These are phyloP conservation scores for Pistacia integerrima DNA, from an alignment of 345 rosid species.

Conservation along the genomic window DNA sequence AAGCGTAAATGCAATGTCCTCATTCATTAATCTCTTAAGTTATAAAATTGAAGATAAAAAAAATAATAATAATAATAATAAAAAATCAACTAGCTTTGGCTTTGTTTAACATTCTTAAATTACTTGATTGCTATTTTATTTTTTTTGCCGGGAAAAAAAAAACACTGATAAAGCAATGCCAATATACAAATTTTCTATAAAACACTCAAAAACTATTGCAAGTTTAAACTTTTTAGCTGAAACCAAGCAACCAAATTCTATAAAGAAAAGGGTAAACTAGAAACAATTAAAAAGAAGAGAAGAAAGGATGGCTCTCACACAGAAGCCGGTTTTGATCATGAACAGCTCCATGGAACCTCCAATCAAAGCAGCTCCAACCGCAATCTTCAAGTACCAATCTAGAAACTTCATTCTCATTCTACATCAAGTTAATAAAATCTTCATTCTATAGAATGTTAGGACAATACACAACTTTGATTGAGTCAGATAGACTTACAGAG, in stretches of 20 bases:
- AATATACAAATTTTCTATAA: neutral
- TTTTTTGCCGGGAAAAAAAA: too few relatives aligned
- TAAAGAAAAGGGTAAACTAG: neutral
- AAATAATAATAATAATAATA: too few relatives aligned
- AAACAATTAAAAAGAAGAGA: neutral
- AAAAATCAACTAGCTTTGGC: neutral
- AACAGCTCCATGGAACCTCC: constrained; percentile 92
- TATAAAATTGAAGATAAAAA: neutral
- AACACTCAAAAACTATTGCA: neutral
- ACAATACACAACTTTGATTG: neutral
- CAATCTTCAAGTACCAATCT: constrained; percentile 88
- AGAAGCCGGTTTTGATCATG: constrained; percentile 97
- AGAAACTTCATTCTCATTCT: constrained; percentile 48
- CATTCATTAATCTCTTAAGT: neutral
- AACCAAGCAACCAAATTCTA: neutral
- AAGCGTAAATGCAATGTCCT: neutral
- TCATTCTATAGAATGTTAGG: neutral
- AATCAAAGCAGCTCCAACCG: constrained; percentile 62
- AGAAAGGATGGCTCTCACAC: constrained; percentile 57
- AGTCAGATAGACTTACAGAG: neutral
- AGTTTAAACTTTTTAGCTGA: neutral
- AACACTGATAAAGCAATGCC: neutral
- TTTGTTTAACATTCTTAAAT: neutral
- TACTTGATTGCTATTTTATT: too few relatives aligned
- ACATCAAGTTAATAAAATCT: neutral